phyloP scores from a whole-genome alignment of 2,329 filamentous ascomycete genomes.

The Seiridium cupressi region DNA sequence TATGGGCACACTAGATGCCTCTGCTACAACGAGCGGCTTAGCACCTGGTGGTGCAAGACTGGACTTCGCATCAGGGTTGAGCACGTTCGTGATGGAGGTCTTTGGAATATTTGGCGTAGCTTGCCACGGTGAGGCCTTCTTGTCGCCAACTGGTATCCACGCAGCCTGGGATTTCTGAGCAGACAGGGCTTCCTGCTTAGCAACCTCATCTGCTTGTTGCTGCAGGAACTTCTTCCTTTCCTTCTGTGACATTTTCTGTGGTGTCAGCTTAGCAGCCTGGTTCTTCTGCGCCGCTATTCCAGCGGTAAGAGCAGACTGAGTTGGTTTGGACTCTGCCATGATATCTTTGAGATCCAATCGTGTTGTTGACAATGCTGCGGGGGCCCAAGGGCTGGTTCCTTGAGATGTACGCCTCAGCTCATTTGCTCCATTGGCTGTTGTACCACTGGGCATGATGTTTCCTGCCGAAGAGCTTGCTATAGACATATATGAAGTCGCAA shows the following conservation, averaged over 20 bases:
- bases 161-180: conserved; percentile 34
- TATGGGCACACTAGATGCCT: conserved; percentile 35
- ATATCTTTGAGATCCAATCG: conserved; percentile 77
- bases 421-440: conserved; percentile 11
- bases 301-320: conserved; percentile 50
- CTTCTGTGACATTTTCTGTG: conserved; percentile 79
- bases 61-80: conserved; percentile 31
- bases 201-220: conserved; percentile 52
- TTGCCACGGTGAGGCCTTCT: conserved; percentile 65
- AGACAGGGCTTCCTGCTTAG: conserved; percentile 31
- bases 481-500: conserved; percentile 14
- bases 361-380: conserved; percentile 49
- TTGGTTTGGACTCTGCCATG: conserved; percentile 58
- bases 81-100: conserved; percentile 48
- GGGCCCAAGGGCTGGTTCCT: conserved; percentile 46
- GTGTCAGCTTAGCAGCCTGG: conserved; percentile 35
- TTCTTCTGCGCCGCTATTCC: conserved; percentile 52
- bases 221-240: conserved; percentile 84
- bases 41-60: conserved; percentile 27
- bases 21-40: conserved; percentile 43
- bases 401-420: conserved; percentile 14
- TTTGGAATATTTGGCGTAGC: conserved; percentile 46
- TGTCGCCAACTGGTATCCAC: conserved; percentile 43
- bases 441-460: background rate
- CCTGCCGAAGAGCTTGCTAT: conserved; percentile 12